Evolutionary conservation across 2,329 filamentous ascomycete species (phyloP).

Genomic region (Xylaria arbuscula): DNA sequence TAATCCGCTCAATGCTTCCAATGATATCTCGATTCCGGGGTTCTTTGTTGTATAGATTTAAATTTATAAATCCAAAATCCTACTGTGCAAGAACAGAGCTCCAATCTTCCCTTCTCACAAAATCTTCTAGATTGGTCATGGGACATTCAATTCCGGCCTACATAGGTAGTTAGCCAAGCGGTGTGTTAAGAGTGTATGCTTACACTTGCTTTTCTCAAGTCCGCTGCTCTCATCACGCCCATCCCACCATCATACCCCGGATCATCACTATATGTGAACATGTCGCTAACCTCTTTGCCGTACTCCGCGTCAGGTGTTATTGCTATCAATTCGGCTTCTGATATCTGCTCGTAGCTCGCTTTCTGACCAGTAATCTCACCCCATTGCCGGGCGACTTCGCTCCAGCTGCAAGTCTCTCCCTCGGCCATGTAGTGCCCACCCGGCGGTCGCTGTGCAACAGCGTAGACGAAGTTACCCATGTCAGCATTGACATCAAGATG

Average conservation of each 20-base stretch:
- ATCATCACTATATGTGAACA: slow-evolving; percentile 27
- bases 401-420: slow-evolving; percentile 26
- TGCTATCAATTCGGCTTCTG: slow-evolving; percentile 20
- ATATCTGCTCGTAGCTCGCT: slow-evolving; percentile 24
- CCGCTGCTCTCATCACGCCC: slow-evolving; percentile 26
- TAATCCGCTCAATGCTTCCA: too few relatives aligned
- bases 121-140: slow-evolving; percentile 23
- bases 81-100: slow-evolving; percentile 24
- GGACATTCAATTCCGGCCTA: slow-evolving; percentile 31
- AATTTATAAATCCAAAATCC: too few relatives aligned
- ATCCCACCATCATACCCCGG: slow-evolving; percentile 30
- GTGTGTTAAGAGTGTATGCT: not conserved
- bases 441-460: slow-evolving; percentile 24
- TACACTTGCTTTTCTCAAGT: slow-evolving; percentile 29
- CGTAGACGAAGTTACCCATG: slow-evolving; percentile 30
- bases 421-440: slow-evolving; percentile 30
- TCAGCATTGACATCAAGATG: slow-evolving; percentile 28
- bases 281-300: slow-evolving; percentile 29
- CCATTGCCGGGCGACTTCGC: slow-evolving; percentile 26
- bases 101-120: slow-evolving; percentile 22
- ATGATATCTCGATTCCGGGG: too few relatives aligned
- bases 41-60: too few relatives aligned
- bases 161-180: slow-evolving; percentile 23
- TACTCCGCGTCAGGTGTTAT: slow-evolving; percentile 21
- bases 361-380: slow-evolving; percentile 23